These are phyloP conservation scores for Lentinula novae-zelandiae DNA, from an alignment of 1,284 basidiomycete genomes.

Conservation along the genomic window DNA sequence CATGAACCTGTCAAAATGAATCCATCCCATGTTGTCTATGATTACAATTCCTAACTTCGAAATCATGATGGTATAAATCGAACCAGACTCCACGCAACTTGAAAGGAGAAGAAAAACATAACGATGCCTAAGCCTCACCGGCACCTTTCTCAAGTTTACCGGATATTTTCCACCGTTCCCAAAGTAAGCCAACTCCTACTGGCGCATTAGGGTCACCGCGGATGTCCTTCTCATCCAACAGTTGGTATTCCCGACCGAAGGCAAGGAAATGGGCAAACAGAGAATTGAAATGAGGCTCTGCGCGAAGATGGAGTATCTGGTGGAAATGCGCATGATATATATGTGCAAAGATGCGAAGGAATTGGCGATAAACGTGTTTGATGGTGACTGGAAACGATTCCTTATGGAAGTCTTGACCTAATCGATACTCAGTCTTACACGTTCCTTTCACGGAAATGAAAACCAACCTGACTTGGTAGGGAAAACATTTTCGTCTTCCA, in stretches of 20 bases:
- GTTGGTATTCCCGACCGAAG: constrained; percentile 88
- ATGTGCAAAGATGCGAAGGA: constrained; percentile 95
- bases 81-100: neutral
- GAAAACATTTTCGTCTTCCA: constrained; percentile 93
- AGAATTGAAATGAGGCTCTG: constrained; percentile 96
- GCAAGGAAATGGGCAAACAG: constrained; percentile 96
- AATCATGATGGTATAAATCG: neutral
- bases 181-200: constrained; percentile 78
- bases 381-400: constrained; percentile 88
- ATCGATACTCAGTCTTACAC: constrained; percentile 5
- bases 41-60: neutral
- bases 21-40: neutral
- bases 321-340: constrained; percentile 94
- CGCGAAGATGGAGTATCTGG: constrained; percentile 88
- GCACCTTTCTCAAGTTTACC: constrained; percentile 35
- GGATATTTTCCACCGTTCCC: constrained; percentile 86
- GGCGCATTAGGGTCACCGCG: constrained; percentile 60
- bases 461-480: constrained; percentile 89
- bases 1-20: neutral
- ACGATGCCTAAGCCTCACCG: neutral
- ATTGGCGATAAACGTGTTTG: constrained; percentile 95
- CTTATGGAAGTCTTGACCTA: constrained; percentile 84
- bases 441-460: neutral
- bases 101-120: neutral
- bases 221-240: constrained; percentile 87